Conservation (phyloP, 768 basidiomycete species). For the Amanita subjunquillea region DNA sequence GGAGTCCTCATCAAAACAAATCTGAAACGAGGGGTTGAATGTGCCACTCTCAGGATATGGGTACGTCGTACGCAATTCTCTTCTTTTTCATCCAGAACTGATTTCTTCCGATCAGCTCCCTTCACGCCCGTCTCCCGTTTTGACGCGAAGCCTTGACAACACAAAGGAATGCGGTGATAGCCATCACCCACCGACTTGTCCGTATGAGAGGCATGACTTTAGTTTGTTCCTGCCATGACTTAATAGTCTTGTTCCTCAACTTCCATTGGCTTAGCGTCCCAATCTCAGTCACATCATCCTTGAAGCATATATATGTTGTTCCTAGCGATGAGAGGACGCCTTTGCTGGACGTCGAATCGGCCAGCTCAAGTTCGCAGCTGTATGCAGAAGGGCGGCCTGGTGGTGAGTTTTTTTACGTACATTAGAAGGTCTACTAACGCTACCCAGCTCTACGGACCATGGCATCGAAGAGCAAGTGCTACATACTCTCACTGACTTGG, state of each 20-base stretch:
- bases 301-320: slow-evolving; percentile 25
- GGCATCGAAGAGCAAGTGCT: slow-evolving; percentile 47
- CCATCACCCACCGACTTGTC: too few species aligned
- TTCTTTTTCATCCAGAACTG: too few species aligned
- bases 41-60: too few species aligned
- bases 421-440: background rate
- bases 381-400: slow-evolving; percentile 17
- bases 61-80: too few species aligned
- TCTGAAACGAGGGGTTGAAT: too few species aligned
- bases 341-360: slow-evolving; percentile 19
- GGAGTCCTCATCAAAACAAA: too few species aligned
- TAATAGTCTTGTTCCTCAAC: slow-evolving; percentile 5
- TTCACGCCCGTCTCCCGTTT: too few species aligned
- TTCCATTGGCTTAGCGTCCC: background rate
- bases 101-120: too few species aligned
- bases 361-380: slow-evolving; percentile 9
- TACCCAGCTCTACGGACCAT: background rate
- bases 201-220: too few species aligned
- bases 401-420: slow-evolving; percentile 4
- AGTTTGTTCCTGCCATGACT: background rate
- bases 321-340: slow-evolving; percentile 18
- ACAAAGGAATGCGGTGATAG: too few species aligned
- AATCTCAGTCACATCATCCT: slow-evolving; percentile 14
- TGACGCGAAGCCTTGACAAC: too few species aligned
- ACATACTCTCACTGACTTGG: slow-evolving; percentile 71